A percentile compares a stretch with the other conserved stretches of the same genome.
These are phyloP conservation scores for Tripidium arundinaceum DNA, from an alignment of 202 grass and related monocot genomes.

Conservation along the genomic window DNA sequence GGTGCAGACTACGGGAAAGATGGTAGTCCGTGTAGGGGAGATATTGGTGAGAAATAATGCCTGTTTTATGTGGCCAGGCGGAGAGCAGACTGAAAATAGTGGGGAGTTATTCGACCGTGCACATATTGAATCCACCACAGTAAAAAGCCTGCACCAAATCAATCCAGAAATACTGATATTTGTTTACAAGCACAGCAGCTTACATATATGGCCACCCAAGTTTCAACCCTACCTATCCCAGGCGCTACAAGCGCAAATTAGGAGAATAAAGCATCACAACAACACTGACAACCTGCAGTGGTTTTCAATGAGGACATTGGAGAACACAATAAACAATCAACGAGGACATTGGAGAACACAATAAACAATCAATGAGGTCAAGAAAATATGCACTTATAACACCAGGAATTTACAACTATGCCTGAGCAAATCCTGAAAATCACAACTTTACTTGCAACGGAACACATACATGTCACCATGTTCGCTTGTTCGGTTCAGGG, in stretches of 20 bases:
- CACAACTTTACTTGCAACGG: not conserved
- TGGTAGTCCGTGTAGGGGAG: not conserved
- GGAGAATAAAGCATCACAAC: not conserved
- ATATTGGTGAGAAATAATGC: not conserved
- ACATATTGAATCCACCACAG: not conserved
- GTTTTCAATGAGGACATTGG: not conserved
- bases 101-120: not conserved
- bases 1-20: not conserved
- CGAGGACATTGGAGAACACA: not conserved
- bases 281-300: not conserved
- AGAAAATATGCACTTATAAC: not conserved
- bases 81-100: not conserved
- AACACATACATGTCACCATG: constrained; percentile 24
- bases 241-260: not conserved
- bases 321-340: not conserved
- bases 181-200: not conserved
- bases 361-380: not conserved
- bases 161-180: not conserved
- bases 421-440: not conserved
- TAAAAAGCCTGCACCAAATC: not conserved
- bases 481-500: too few species aligned
- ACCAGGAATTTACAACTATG: constrained; percentile 18
- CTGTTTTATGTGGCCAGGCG: not conserved
- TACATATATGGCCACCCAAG: not conserved
- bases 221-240: not conserved